Evolutionary conservation across 352 stramenopile genomes (phyloP), one percentile per base, ranked within the genome.

Genomic region (Pythium rhizo-oryzae): DNA sequence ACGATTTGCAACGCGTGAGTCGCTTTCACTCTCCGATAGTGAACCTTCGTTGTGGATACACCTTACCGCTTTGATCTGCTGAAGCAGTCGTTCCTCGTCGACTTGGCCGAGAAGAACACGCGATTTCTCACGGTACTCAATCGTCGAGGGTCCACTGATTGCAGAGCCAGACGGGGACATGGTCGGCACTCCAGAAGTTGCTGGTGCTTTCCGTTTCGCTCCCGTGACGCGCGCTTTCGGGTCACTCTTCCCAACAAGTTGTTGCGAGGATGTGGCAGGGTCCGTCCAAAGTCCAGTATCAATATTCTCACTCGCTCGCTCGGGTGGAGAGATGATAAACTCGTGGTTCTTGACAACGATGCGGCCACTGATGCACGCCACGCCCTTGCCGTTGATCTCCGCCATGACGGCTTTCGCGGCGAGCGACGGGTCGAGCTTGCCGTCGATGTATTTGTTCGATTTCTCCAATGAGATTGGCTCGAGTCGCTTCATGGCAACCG

Each of bases 381-480:
- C 85, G 23, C 80, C 80, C 59, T 92, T 92, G 16, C 85, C 87
- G 66, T 84, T 89, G 24, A 92, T 74, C 23, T 94, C 85, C 0
- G 82, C 89, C 41, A 94, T 77, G 47, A 80, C 80, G 15, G 78
- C 71, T 37, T 81, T 75, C 18, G 78, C 76, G 25, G 87, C 85
- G 25, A 94, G 71, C 76, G 90, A 49, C 1, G 85, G 80, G 51
- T 94, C 82, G 8, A 96, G 77, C 51, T 79, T 80, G 44, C 87
- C 89, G 62, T 94, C 86, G n/a, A 96, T 78, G 71, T 95, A 95
- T 58, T 96, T 96, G 9, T 83, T 81, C 6, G 81, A 57, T 54
- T 91, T 91, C 46, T 91, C 84, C 2, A 96, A 71, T 28, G 84
- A 52, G 43, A 94, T 79, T 0, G 89, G 82, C 33, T 91, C 80